Conservation (phyloP, 768 basidiomycete genomes). For the Suillus lakei region DNA sequence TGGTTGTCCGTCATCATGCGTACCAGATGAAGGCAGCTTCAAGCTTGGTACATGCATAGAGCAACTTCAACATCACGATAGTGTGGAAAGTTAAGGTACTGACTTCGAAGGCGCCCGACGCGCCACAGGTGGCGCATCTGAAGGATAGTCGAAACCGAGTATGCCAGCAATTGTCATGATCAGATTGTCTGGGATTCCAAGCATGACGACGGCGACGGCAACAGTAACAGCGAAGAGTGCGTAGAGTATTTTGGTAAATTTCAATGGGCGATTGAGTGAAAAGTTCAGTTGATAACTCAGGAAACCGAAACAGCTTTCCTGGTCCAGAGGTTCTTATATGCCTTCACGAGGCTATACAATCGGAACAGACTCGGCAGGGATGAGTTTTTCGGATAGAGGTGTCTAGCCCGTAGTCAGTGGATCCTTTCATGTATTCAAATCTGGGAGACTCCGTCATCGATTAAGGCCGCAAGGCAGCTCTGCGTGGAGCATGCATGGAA, state of each 20-base stretch:
- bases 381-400: constrained; percentile 18
- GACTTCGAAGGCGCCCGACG: constrained; percentile 22
- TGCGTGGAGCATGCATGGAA: constrained; percentile 28
- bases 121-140: constrained; percentile 23
- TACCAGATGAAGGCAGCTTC: constrained; percentile 18
- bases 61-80: constrained; percentile 3
- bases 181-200: constrained; percentile 38
- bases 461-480: constrained; percentile 13
- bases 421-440: constrained; percentile 24
- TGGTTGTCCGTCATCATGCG: constrained; percentile 12
- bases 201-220: constrained; percentile 22
- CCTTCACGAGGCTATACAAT: constrained; percentile 32
- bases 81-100: not conserved
- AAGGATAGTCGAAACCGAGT: constrained; percentile 30
- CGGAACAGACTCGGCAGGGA: constrained; percentile 14
- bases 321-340: constrained; percentile 27
- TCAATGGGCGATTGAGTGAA: constrained; percentile 15
- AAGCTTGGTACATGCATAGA: constrained; percentile 17
- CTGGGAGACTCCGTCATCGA: constrained; percentile 13
- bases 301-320: not conserved
- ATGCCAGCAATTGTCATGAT: constrained; percentile 37
- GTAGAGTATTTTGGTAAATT: constrained; percentile 32
- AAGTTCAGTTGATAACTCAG: not conserved
- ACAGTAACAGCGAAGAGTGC: constrained; percentile 21
- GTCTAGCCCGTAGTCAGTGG: constrained; percentile 4